A percentile compares a stretch with the other conserved stretches of the same genome.
Evolutionary conservation across 2,329 filamentous ascomycete genomes (phyloP).

Genomic region (Ophiostoma pallidulum): DNA sequence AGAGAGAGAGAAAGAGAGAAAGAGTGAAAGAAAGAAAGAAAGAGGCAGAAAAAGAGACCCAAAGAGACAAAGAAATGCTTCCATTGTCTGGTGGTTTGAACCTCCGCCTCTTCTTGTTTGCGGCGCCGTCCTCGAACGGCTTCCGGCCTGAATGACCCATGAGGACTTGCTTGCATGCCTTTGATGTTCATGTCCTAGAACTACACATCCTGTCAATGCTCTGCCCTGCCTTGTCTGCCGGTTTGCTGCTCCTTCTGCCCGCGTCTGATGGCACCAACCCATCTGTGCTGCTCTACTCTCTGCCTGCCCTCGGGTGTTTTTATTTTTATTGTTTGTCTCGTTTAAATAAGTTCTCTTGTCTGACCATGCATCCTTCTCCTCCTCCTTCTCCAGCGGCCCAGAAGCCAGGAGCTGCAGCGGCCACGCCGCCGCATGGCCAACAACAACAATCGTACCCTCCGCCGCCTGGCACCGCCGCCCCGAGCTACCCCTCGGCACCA

Average conservation of each 20-base stretch:
- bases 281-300: background rate
- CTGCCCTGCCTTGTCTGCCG: too few relatives aligned
- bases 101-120: too few relatives aligned
- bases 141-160: background rate
- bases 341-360: conserved; percentile 7
- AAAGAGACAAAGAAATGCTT: background rate
- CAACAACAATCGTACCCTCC: conserved; percentile 14
- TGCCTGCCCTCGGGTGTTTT: too few relatives aligned
- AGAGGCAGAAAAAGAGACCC: background rate
- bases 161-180: background rate
- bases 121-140: background rate
- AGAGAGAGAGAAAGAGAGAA: background rate
- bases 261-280: too few relatives aligned
- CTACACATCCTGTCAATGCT: too few relatives aligned
- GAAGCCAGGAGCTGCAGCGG: conserved; percentile 10
- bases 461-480: conserved; percentile 14
- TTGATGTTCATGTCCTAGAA: background rate
- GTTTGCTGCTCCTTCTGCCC: too few relatives aligned
- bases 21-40: background rate
- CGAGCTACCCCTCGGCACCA: conserved; percentile 9
- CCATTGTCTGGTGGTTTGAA: too few relatives aligned
- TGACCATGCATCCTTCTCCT: conserved; percentile 13
- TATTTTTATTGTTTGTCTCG: background rate
- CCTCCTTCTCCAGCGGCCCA: conserved; percentile 17
- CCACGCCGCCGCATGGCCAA: conserved; percentile 13